Percentiles rank a stretch among this genome's conserved stretches.
Conservation (phyloP, 2,329 filamentous ascomycete species). For the Xylaria sp. region DNA sequence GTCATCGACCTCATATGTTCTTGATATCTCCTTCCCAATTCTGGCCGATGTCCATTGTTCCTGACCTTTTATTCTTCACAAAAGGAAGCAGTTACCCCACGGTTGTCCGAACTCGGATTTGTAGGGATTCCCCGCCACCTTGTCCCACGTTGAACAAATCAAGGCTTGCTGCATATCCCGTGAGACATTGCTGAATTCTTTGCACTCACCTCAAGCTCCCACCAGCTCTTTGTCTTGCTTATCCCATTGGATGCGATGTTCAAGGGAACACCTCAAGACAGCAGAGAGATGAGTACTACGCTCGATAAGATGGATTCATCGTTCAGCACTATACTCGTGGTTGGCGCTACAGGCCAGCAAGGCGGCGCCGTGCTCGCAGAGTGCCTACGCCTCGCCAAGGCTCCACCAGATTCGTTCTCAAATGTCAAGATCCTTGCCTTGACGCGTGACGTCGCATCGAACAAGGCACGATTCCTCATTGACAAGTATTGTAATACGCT, state of each 20-base stretch:
- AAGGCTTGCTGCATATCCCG: neutral
- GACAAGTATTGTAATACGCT: conserved; percentile 20
- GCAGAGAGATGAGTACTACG: no score
- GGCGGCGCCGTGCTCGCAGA: conserved; percentile 30
- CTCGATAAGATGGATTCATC: conserved; percentile 14
- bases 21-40: neutral
- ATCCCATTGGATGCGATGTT: no score
- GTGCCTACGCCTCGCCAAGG: conserved; percentile 18
- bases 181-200: no score
- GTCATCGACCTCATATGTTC: conserved; percentile 2
- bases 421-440: conserved; percentile 32
- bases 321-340: conserved; percentile 30
- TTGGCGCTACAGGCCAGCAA: conserved; percentile 37
- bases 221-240: neutral
- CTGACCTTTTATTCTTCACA: neutral
- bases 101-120: neutral
- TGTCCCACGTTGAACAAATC: no score
- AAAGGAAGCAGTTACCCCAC: neutral
- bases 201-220: neutral
- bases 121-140: neutral
- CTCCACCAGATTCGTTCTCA: conserved; percentile 21
- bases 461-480: conserved; percentile 31
- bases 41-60: neutral
- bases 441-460: conserved; percentile 25
- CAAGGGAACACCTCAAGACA: no score